Base-by-base conservation (phyloP, 1,139 yeast genomes). In the Hansenula sp. region DNA sequence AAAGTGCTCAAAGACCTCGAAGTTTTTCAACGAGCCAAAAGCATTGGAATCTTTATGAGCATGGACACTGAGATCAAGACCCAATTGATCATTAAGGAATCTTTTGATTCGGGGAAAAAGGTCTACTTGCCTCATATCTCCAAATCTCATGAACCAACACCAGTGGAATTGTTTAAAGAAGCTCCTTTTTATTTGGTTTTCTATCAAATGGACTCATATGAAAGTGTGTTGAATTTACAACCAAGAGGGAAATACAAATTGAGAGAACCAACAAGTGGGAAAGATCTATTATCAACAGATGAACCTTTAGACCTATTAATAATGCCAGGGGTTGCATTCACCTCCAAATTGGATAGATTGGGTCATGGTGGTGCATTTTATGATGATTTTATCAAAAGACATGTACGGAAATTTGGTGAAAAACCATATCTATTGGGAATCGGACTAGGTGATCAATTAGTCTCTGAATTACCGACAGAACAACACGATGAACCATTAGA, bases 281-380 rank as follows among this genome's bases (percentile, higher is more conserved):
- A 40, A 21, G 35, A 61, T 50, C 15, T 52, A 53, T 43, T 56
- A 54, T 37, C 51, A 41, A 52, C 54, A 12, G 52, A 59, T 21
- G 32, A 53, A 27, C 56, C 59, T 4, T 63, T 93, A 28, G 97
- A 91, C 54, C 57, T 90, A 25, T 68, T 93, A 9, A 64, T 93
- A 2, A 70, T 93, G 0, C 99, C 98, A 0, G 98, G 96, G 0
- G 83, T 93, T 1, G 96, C 89, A 1, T 91, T 88, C 60, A 73
- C 84, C 3, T 53, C 48, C 54, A 9, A 57, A 47, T 10, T 78
- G 82, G 41, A 67, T 71, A 64, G 99, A 46, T 62, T 93, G 43
- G 99, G 98, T 0, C 96, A 90, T 61, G 99, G 99, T 1, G 94
- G 84, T 11, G 99, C 97, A 0, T 90, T 77, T 62, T 93, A 93